These are phyloP conservation scores for Paspalum vaginatum DNA, from an alignment of 176 grass and related monocot species.

Conservation along the genomic window DNA sequence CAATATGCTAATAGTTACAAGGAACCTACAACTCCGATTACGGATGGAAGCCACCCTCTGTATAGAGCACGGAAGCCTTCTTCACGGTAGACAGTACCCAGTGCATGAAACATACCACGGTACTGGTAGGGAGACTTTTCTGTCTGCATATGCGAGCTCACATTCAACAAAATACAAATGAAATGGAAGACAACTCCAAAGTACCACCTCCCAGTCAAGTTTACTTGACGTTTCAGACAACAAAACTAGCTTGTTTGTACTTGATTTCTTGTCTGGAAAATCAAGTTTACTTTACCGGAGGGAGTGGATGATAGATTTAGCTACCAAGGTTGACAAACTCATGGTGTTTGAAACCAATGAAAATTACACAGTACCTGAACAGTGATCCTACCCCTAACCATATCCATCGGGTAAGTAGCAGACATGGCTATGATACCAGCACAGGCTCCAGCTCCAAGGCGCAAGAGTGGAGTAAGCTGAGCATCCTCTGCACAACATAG, in stretches of 20 bases:
- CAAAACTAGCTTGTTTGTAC: neutral
- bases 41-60: constrained; percentile 98
- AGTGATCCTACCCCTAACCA: constrained; percentile 98
- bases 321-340: neutral
- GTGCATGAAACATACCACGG: constrained; percentile 97
- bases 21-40: constrained; percentile 95
- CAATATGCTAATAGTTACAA: neutral
- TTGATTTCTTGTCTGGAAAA: neutral
- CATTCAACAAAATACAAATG: constrained; percentile 23
- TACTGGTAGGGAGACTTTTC: constrained; percentile 96
- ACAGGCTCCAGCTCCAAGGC: constrained; percentile 95
- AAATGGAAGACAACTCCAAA: neutral
- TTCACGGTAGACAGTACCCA: constrained; percentile 91
- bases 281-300: neutral
- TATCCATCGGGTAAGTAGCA: constrained; percentile 99
- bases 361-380: constrained; percentile 68
- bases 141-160: constrained; percentile 56
- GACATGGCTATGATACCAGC: constrained; percentile 99
- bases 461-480: constrained; percentile 76
- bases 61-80: constrained; percentile 98
- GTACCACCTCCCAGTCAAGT: neutral
- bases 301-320: neutral
- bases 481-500: constrained; percentile 77
- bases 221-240: neutral
- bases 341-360: neutral